These are phyloP conservation scores for Schoenoplectus triqueter DNA, from an alignment of 202 grass and related monocot species.

Conservation along the genomic window DNA sequence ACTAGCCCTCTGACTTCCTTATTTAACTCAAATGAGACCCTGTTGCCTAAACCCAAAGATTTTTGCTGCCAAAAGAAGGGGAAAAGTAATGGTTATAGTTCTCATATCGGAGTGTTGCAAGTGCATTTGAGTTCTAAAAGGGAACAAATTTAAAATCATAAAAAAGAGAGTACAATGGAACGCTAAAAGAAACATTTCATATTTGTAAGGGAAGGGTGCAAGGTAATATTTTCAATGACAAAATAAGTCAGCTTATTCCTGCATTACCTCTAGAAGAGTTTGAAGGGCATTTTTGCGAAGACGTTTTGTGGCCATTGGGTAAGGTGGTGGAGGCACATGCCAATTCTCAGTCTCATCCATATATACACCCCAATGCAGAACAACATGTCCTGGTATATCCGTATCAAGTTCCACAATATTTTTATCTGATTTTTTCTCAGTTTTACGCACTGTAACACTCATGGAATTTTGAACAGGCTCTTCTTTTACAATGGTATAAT, in stretches of 20 bases:
- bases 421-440: conserved; percentile 50
- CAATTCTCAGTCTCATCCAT: conserved; percentile 69
- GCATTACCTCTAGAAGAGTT: conserved; percentile 76
- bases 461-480: conserved; percentile 69
- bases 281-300: conserved; percentile 86
- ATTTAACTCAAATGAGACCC: conserved; percentile 60
- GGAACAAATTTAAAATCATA: background rate
- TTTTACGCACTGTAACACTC: conserved; percentile 62
- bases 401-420: conserved; percentile 75
- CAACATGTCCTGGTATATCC: conserved; percentile 85
- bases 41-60: conserved; percentile 62
- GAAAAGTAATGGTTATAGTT: background rate
- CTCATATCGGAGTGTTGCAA: background rate
- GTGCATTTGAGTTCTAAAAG: conserved; percentile 10
- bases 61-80: conserved; percentile 68
- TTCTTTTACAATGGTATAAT: conserved; percentile 78
- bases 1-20: conserved; percentile 60
- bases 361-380: conserved; percentile 92
- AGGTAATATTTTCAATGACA: background rate
- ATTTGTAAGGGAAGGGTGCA: background rate
- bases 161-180: background rate
- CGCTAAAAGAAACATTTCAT: background rate
- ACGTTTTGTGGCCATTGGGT: conserved; percentile 72
- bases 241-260: conserved; percentile 20
- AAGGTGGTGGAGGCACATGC: conserved; percentile 76